These are phyloP conservation scores for Ophiostoma piceae DNA, from an alignment of 2,329 filamentous ascomycete genomes.

Conservation along the genomic window DNA sequence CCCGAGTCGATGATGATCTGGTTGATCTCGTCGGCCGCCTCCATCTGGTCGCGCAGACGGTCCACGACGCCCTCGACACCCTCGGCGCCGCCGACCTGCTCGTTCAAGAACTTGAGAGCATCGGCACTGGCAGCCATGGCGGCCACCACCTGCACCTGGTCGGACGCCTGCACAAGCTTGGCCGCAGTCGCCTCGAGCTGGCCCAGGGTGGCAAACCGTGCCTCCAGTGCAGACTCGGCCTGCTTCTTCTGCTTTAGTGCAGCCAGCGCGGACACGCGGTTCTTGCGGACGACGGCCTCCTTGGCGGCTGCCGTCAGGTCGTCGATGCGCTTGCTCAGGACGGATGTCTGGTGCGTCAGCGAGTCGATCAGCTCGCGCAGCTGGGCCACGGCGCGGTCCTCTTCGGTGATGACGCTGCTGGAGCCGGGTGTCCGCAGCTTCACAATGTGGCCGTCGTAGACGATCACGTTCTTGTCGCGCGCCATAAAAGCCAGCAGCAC, in stretches of 20 bases:
- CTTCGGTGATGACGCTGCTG: conserved; percentile 56
- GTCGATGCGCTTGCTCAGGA: conserved; percentile 62
- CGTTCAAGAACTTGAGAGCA: conserved; percentile 68
- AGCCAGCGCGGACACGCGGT: conserved; percentile 67
- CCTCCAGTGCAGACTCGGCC: conserved; percentile 56
- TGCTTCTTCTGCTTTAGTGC: conserved; percentile 78
- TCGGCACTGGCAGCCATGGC: conserved; percentile 74
- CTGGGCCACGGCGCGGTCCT: conserved; percentile 77
- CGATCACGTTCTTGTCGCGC: conserved; percentile 57
- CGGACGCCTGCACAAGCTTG: conserved; percentile 79
- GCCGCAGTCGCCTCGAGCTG: conserved; percentile 79
- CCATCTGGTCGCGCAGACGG: conserved; percentile 72
- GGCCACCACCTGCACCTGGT: conserved; percentile 76
- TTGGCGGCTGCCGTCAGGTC: conserved; percentile 61
- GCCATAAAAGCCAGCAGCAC: conserved; percentile 65
- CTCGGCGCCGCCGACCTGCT: conserved; percentile 69
- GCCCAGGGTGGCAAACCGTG: conserved; percentile 23
- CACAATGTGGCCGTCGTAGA: conserved; percentile 62
- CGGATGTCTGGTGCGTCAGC: conserved; percentile 65
- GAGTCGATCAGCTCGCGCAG: conserved; percentile 73
- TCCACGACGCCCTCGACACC: conserved; percentile 72
- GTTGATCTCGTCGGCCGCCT: conserved; percentile 73
- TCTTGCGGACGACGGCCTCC: conserved; percentile 57
- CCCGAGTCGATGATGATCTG: conserved; percentile 65
- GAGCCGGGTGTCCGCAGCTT: conserved; percentile 58